A percentile compares a stretch with the other conserved stretches of the same genome.
Evolutionary conservation across 1,139 yeast genomes (phyloP).

Genomic region (Debaryomyces subglobosus): DNA sequence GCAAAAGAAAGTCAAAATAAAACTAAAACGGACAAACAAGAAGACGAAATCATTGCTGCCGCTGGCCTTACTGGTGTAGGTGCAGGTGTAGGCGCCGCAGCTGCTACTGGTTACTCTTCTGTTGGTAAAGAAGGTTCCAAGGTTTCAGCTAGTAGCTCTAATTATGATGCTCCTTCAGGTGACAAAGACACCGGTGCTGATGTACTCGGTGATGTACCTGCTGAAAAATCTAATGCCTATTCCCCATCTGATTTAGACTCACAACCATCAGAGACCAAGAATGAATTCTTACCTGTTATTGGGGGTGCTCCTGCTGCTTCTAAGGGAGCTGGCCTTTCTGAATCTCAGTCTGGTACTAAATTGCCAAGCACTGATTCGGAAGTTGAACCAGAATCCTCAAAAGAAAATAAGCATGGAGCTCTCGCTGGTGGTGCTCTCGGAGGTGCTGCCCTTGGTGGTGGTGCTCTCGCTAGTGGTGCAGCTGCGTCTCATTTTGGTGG

Average conservation of each 20-base stretch:
- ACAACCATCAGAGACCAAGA: not conserved
- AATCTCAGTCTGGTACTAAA: not conserved
- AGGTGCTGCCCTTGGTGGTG: slow-evolving; percentile 26
- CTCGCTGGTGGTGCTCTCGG: slow-evolving; percentile 4
- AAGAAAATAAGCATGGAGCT: not conserved
- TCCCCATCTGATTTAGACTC: slow-evolving; percentile 37
- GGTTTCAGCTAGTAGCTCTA: not conserved
- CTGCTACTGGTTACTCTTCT: slow-evolving; percentile 21
- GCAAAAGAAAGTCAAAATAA: slow-evolving; percentile 4
- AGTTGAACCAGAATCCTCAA: not conserved
- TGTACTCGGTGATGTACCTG: slow-evolving; percentile 36
- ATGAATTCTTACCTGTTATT: slow-evolving; percentile 29
- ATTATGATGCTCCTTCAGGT: not conserved
- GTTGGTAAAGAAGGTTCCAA: not conserved
- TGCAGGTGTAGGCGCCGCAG: slow-evolving; percentile 11
- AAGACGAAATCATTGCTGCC: slow-evolving; percentile 9
- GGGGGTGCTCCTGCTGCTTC: slow-evolving; percentile 23
- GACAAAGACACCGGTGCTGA: slow-evolving; percentile 11
- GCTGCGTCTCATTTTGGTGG: not conserved
- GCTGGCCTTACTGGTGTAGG: slow-evolving; percentile 14
- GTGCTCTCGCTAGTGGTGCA: not conserved
- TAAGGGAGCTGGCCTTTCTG: not conserved
- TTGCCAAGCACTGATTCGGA: not conserved
- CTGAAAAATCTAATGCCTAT: slow-evolving; percentile 40
- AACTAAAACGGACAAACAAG: slow-evolving; percentile 1